Percentiles rank a stretch among this genome's conserved stretches.
phyloP scores from a whole-genome alignment of 495 filamentous ascomycete species.

The Ramalina intermedia region DNA sequence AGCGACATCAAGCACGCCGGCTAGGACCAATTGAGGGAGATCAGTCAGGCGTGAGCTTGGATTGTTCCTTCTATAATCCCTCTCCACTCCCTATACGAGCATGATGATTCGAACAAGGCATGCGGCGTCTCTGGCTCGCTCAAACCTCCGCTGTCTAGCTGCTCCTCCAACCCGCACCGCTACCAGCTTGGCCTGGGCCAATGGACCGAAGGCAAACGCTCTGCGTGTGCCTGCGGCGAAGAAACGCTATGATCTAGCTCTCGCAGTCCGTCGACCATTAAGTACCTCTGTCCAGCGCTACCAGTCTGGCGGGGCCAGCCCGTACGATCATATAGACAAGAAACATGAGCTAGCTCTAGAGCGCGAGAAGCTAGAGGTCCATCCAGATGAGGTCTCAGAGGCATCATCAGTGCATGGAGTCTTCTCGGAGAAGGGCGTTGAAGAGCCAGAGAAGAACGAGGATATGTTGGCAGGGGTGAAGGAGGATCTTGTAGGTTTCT shows the following conservation, averaged over 20 bases:
- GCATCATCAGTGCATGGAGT: slow-evolving; percentile 41
- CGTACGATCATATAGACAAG: slow-evolving; percentile 31
- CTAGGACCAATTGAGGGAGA: not conserved
- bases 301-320: slow-evolving; percentile 17
- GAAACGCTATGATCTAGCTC: slow-evolving; percentile 13
- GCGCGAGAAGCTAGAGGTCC: slow-evolving; percentile 34
- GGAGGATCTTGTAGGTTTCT: slow-evolving; percentile 53
- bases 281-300: slow-evolving; percentile 38
- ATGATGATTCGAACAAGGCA: slow-evolving; percentile 35
- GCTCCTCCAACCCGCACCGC: slow-evolving; percentile 26
- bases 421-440: slow-evolving; percentile 28
- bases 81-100: not conserved
- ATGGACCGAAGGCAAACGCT: slow-evolving; percentile 19
- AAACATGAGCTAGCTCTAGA: slow-evolving; percentile 36
- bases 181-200: slow-evolving; percentile 27
- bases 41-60: not conserved
- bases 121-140: slow-evolving; percentile 33
- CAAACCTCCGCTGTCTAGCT: slow-evolving; percentile 31
- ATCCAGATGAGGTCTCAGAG: slow-evolving; percentile 44
- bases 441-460: slow-evolving; percentile 27
- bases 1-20: not conserved
- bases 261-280: slow-evolving; percentile 34
- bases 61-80: not conserved
- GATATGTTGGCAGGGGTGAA: slow-evolving; percentile 58
- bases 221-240: slow-evolving; percentile 17